Evolutionary conservation across 805 yeast species (phyloP).

Genomic region (Jamesozyma rosinii): DNA sequence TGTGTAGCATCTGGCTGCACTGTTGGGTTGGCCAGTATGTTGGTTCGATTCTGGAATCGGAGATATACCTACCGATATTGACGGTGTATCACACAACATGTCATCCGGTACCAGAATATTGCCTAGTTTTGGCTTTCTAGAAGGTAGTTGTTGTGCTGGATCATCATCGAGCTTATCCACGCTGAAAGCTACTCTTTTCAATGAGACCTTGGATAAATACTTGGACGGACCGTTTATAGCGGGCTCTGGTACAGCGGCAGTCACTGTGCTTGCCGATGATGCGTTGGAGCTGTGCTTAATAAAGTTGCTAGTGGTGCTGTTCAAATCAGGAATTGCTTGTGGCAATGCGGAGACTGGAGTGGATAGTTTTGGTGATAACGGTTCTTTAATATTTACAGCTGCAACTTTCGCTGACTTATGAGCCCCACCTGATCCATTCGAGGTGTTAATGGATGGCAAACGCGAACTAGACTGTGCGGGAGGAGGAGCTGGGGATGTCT

Average conservation of each 20-base stretch:
- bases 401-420: no score
- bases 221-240: not conserved
- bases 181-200: constrained; percentile 68
- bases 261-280: not conserved
- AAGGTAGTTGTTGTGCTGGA: constrained; percentile 92
- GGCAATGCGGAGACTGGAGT: not conserved
- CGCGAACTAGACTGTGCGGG: not conserved
- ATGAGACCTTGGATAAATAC: constrained; percentile 20
- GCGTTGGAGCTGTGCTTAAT: not conserved
- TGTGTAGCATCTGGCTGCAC: constrained; percentile 5
- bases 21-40: constrained; percentile 8
- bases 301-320: not conserved
- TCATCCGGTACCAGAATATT: constrained; percentile 68
- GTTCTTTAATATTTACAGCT: not conserved
- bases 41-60: constrained; percentile 34
- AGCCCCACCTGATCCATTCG: not conserved
- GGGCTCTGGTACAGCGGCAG: not conserved
- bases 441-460: not conserved
- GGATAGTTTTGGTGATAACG: not conserved
- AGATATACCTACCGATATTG: constrained; percentile 55
- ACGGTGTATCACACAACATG: constrained; percentile 45
- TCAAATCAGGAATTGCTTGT: not conserved
- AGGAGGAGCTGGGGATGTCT: constrained; percentile 5
- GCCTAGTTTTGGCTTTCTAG: constrained; percentile 72
- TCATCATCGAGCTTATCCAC: constrained; percentile 62